Evolutionary conservation across 768 basidiomycete genomes (phyloP).

Genomic region (Hysterangium stoloniferum): DNA sequence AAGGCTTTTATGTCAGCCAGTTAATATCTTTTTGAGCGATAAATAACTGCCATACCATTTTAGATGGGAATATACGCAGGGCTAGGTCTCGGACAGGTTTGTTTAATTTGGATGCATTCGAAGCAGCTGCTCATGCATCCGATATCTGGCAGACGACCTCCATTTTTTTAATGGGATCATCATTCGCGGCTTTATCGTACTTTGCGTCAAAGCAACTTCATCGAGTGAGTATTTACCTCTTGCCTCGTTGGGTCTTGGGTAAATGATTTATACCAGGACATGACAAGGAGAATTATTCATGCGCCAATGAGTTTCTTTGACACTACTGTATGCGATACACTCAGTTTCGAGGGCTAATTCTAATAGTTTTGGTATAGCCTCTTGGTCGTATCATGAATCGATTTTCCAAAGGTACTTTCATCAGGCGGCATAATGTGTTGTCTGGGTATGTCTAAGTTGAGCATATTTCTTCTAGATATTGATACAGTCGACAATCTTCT

Average conservation of each 20-base stretch:
- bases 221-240: conserved; percentile 28
- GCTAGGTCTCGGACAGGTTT: conserved; percentile 58
- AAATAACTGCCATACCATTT: too few relatives aligned
- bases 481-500: conserved; percentile 75
- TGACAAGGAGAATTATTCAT: conserved; percentile 64
- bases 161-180: conserved; percentile 58
- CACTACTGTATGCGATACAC: conserved; percentile 65
- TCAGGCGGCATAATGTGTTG: too few relatives aligned
- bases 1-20: conserved; percentile 62
- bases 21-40: background rate
- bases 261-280: conserved; percentile 31
- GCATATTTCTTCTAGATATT: conserved; percentile 40
- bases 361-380: conserved; percentile 35
- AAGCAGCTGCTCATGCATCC: background rate
- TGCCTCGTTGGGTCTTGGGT: background rate
- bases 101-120: background rate
- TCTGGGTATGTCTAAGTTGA: background rate
- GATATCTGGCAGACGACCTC: conserved; percentile 33
- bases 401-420: conserved; percentile 61
- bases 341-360: too few relatives aligned
- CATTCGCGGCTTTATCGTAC: conserved; percentile 62
- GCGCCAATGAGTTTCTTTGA: conserved; percentile 91
- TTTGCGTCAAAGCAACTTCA: conserved; percentile 70
- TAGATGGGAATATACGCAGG: conserved; percentile 80
- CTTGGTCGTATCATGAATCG: conserved; percentile 87